These are phyloP conservation scores for Emergomyces africanus DNA, from an alignment of 2,329 filamentous ascomycete genomes.

Conservation along the genomic window DNA sequence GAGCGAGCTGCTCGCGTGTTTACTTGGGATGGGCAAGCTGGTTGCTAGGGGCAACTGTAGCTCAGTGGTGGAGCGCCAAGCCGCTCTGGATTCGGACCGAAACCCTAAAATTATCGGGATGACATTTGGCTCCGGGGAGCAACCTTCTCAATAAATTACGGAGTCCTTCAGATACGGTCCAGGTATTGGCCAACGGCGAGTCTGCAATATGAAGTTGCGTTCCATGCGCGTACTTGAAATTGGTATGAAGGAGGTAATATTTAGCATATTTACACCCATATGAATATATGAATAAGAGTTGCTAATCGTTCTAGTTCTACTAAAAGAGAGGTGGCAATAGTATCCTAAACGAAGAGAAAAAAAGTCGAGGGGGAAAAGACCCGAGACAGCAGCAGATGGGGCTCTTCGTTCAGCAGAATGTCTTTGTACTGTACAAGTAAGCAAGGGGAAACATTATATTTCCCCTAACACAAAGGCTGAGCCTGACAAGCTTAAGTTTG, in stretches of 20 bases:
- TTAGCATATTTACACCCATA: not conserved
- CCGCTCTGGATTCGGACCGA: not conserved
- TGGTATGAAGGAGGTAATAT: not conserved
- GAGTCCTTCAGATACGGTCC: too few species aligned
- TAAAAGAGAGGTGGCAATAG: not conserved
- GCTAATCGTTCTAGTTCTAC: not conserved
- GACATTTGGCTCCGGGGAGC: not conserved
- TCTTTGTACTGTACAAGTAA: not conserved
- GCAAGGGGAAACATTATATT: not conserved
- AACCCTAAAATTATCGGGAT: not conserved
- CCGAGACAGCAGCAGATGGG: too few species aligned
- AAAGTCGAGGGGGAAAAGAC: not conserved
- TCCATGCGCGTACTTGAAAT: not conserved
- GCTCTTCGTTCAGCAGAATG: not conserved
- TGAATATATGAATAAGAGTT: not conserved
- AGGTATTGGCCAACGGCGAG: not conserved
- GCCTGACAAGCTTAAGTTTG: not conserved
- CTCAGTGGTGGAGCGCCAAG: not conserved
- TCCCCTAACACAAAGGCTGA: not conserved
- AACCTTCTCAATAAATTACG: too few species aligned
- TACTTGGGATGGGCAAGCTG: not conserved
- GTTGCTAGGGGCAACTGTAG: not conserved
- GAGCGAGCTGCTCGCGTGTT: not conserved
- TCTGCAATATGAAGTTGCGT: not conserved
- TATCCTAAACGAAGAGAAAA: not conserved